Conservation (phyloP, 192 early-diverging fungal species). For the Gryganskiella cystojenkinii region DNA sequence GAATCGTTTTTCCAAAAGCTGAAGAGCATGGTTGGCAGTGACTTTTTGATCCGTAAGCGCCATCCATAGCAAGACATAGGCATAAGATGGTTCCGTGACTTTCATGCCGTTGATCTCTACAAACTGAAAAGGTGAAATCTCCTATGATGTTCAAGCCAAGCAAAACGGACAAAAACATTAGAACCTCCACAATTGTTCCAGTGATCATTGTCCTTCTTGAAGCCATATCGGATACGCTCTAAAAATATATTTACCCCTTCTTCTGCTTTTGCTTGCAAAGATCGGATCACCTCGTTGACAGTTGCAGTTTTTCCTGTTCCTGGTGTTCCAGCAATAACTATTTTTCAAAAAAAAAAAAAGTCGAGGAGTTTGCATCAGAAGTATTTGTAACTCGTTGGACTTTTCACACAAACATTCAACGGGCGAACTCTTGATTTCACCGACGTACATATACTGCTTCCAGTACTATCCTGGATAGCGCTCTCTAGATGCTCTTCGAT, state of each 20-base stretch:
- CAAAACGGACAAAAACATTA: too few species aligned
- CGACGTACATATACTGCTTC: conserved; percentile 86
- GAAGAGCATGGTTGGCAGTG: conserved; percentile 79
- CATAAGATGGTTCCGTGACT: conserved; percentile 89
- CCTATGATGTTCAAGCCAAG: conserved; percentile 25
- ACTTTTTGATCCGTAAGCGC: conserved; percentile 70
- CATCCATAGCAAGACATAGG: conserved; percentile 88
- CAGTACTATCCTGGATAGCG: conserved; percentile 85
- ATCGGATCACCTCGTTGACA: conserved; percentile 83
- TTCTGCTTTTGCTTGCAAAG: conserved; percentile 68
- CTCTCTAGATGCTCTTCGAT: conserved; percentile 79
- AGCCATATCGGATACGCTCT: too few species aligned
- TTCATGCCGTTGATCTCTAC: conserved; percentile 99
- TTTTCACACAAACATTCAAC: too few species aligned
- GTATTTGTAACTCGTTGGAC: too few species aligned
- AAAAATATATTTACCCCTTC: conserved; percentile 61
- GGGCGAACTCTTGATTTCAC: too few species aligned
- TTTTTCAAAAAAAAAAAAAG: not conserved
- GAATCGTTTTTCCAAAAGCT: conserved; percentile 80
- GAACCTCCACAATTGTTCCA: too few species aligned
- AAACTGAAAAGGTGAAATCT: conserved; percentile 82
- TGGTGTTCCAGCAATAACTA: conserved; percentile 95
- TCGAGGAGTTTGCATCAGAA: too few species aligned
- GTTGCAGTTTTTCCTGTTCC: conserved; percentile 99
- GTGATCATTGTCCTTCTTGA: too few species aligned